Conservation (phyloP, 805 yeast species). For the Sporopachydermia quercuum region DNA sequence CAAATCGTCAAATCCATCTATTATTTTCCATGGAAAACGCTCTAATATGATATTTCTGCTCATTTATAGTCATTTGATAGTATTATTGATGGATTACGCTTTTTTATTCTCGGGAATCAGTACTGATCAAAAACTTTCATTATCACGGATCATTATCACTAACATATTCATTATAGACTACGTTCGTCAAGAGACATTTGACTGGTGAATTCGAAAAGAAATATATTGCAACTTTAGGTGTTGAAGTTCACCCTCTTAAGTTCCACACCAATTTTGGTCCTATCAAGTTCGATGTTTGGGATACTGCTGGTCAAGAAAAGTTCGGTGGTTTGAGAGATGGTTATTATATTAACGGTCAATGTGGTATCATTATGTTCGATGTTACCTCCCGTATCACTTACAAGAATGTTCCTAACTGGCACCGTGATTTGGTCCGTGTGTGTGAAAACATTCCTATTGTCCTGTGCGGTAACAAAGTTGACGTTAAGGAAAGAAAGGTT, state of each 20-base stretch:
- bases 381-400: conserved; percentile 98
- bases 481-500: conserved; percentile 98
- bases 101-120: too few species aligned
- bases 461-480: conserved; percentile 98
- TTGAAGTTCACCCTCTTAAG: conserved; percentile 96
- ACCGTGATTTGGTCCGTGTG: conserved; percentile 98
- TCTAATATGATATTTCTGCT: too few species aligned
- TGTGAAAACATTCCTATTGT: conserved; percentile 99
- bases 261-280: conserved; percentile 98
- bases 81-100: too few species aligned
- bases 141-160: too few species aligned
- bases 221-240: conserved; percentile 98
- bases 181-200: conserved; percentile 98
- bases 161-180: too few species aligned
- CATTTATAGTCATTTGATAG: too few species aligned
- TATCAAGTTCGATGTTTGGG: conserved; percentile 99
- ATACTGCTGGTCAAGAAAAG: conserved; percentile 99
- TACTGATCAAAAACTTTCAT: too few species aligned
- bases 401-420: conserved; percentile 99
- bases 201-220: conserved; percentile 99
- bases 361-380: conserved; percentile 99
- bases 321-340: conserved; percentile 99
- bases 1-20: background rate
- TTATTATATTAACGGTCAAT: conserved; percentile 97
- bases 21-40: too few species aligned